phyloP scores from a whole-genome alignment of 108 stramenopile species.

The Hondaea fermentalgiana region DNA sequence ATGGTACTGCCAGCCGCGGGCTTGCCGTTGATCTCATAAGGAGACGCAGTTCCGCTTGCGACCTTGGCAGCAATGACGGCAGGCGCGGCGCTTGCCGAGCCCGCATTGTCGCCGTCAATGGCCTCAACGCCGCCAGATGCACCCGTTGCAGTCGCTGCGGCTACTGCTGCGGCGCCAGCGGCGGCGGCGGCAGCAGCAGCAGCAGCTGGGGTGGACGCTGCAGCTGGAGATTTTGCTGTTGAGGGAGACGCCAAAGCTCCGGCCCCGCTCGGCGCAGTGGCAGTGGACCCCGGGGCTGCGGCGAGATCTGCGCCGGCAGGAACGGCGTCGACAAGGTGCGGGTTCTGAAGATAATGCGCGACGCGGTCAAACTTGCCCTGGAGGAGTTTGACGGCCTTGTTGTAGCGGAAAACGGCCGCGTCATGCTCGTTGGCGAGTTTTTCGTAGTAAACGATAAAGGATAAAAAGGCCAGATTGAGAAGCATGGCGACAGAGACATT shows the following conservation, averaged over 20 bases:
- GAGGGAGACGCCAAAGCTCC: no score
- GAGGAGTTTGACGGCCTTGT: not conserved
- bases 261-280: no score
- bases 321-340: not conserved
- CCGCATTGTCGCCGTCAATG: no score
- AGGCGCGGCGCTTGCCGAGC: no score
- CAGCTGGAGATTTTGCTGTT: not conserved
- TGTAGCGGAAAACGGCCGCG: not conserved
- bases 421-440: not conserved
- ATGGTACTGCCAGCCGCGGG: not conserved
- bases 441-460: not conserved
- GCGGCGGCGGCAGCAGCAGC: not conserved
- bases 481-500: not conserved
- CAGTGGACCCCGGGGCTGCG: no score
- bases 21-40: not conserved
- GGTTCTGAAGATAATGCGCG: not conserved
- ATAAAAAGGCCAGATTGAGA: not conserved
- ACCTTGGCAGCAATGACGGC: no score
- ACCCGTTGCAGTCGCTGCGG: not conserved
- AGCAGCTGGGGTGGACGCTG: not conserved
- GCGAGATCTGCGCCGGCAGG: not conserved
- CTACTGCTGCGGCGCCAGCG: not conserved
- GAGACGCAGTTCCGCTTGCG: not conserved
- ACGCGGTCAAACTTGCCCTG: slow-evolving; percentile 2
- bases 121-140: not conserved